phyloP scores from a whole-genome alignment of 345 rosid genomes.

The Arabidopsis suecica region DNA sequence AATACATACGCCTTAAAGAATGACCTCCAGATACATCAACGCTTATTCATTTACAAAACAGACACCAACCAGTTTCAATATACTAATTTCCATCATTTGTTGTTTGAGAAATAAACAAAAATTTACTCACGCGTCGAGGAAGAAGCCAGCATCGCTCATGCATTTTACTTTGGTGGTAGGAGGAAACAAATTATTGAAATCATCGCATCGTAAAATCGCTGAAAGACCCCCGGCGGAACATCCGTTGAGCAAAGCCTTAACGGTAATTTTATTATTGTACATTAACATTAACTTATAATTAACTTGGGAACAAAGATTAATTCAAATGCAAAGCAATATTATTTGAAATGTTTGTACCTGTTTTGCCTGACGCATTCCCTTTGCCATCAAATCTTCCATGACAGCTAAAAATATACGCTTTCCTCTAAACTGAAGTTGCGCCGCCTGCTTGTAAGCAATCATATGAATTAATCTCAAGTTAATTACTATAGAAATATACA shows the following conservation, averaged over 20 bases:
- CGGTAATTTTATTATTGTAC: background rate
- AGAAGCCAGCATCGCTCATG: conserved; percentile 96
- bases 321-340: background rate
- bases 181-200: conserved; percentile 61
- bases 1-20: conserved; percentile 66
- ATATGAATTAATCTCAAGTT: conserved; percentile 1
- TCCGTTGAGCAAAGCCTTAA: conserved; percentile 89
- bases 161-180: conserved; percentile 72
- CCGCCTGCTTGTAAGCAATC: conserved; percentile 54
- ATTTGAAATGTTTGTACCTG: conserved; percentile 50
- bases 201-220: conserved; percentile 68
- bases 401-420: conserved; percentile 81
- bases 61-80: too few species aligned
- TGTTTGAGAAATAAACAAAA: background rate
- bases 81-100: background rate
- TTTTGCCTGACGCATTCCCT: conserved; percentile 67
- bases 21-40: conserved; percentile 81
- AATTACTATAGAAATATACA: background rate
- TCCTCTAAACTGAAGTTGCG: conserved; percentile 84
- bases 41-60: conserved; percentile 44
- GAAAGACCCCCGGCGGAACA: conserved; percentile 97
- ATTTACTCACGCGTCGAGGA: conserved; percentile 72
- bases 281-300: background rate
- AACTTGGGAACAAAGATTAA: background rate
- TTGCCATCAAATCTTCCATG: conserved; percentile 72